phyloP scores from a whole-genome alignment of 2,329 filamentous ascomycete genomes.

The Pseudocercospora ulei region DNA sequence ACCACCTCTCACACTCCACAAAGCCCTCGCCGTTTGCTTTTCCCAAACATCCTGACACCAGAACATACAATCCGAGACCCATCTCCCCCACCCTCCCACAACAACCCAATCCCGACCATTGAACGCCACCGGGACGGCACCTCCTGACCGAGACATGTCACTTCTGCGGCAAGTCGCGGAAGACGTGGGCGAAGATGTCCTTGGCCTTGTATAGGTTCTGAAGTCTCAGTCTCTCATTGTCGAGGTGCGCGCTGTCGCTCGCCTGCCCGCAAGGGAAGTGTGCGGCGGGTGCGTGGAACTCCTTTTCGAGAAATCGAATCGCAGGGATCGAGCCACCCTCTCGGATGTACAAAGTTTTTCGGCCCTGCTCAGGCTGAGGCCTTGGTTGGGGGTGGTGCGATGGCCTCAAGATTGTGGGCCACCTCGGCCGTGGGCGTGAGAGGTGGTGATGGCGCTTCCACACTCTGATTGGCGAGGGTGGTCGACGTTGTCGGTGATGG shows the following conservation, averaged over 20 bases:
- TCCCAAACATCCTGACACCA: too few relatives aligned
- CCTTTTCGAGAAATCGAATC: slow-evolving; percentile 88
- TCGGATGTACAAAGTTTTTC: slow-evolving; percentile 77
- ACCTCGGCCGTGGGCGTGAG: slow-evolving; percentile 26
- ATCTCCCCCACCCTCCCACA: background rate
- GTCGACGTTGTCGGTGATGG: slow-evolving; percentile 43
- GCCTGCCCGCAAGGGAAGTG: slow-evolving; percentile 92
- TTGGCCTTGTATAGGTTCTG: slow-evolving; percentile 82
- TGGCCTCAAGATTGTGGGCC: slow-evolving; percentile 26
- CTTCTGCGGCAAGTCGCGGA: slow-evolving; percentile 39
- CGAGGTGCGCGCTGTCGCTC: slow-evolving; percentile 84
- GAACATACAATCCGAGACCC: too few relatives aligned
- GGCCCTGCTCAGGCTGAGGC: slow-evolving; percentile 18
- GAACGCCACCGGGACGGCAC: background rate
- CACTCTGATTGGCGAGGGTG: slow-evolving; percentile 11
- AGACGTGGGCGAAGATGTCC: slow-evolving; percentile 82
- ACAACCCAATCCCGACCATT: background rate
- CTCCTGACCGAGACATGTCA: slow-evolving; percentile 13
- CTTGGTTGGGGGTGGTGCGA: slow-evolving; percentile 32
- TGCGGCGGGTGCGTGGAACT: slow-evolving; percentile 80
- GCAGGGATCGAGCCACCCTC: slow-evolving; percentile 93
- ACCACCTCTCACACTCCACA: too few relatives aligned
- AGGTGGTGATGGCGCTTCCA: slow-evolving; percentile 22
- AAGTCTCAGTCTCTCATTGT: slow-evolving; percentile 85
- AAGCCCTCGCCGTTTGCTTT: too few relatives aligned